phyloP scores from a whole-genome alignment of 345 rosid genomes.

The Trapa incisa region DNA sequence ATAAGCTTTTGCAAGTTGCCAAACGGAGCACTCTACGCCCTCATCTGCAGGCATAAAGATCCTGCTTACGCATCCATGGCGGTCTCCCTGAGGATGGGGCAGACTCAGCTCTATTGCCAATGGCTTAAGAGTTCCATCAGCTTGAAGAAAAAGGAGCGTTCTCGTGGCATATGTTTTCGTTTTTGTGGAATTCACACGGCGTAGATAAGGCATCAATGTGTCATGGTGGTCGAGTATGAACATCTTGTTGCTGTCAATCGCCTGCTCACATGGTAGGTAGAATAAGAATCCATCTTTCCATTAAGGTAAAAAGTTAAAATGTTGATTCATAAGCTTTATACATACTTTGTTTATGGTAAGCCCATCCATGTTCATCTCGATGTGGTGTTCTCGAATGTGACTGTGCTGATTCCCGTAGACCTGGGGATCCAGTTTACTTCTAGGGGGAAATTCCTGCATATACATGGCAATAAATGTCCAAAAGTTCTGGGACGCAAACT shows the following conservation, averaged over 20 bases:
- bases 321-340: not conserved
- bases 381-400: slow-evolving; percentile 35
- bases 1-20: slow-evolving; percentile 81
- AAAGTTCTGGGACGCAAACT: not conserved
- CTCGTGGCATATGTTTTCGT: slow-evolving; percentile 52
- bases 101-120: slow-evolving; percentile 59
- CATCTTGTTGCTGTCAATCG: slow-evolving; percentile 39
- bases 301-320: not conserved
- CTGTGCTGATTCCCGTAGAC: slow-evolving; percentile 49
- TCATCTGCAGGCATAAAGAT: slow-evolving; percentile 57
- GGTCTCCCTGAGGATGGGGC: slow-evolving; percentile 55
- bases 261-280: slow-evolving; percentile 18
- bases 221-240: slow-evolving; percentile 78
- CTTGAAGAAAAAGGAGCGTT: slow-evolving; percentile 55
- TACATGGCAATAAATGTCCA: not conserved
- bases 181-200: slow-evolving; percentile 46
- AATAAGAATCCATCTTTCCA: not conserved
- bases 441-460: slow-evolving; percentile 54
- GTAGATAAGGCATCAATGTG: slow-evolving; percentile 50
- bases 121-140: slow-evolving; percentile 63
- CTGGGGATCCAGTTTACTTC: slow-evolving; percentile 27
- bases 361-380: slow-evolving; percentile 36
- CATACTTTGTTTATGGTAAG: slow-evolving; percentile 21
- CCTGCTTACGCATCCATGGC: slow-evolving; percentile 37
- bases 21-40: slow-evolving; percentile 49